Percentiles rank a stretch among this genome's conserved stretches.
These are phyloP conservation scores for Metroxylon sagu DNA, from an alignment of 176 grass and related monocot genomes.

Conservation along the genomic window DNA sequence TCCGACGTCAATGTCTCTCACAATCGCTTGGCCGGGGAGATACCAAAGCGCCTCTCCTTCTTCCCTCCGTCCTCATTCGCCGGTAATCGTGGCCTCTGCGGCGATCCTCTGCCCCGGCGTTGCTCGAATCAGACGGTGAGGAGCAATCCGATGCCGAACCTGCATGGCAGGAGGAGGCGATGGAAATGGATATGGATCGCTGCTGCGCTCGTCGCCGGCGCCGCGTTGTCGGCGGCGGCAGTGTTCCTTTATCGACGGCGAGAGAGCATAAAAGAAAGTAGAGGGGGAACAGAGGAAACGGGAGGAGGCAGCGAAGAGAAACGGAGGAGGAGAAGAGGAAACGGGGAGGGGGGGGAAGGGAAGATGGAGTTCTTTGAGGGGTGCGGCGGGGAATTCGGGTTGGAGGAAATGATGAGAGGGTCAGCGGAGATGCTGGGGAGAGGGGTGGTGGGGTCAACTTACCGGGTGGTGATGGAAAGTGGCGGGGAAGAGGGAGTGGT, in stretches of 20 bases:
- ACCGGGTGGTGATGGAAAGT: conserved; percentile 61
- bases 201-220: conserved; percentile 25
- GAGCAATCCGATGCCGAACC: neutral
- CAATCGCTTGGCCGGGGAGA: conserved; percentile 49
- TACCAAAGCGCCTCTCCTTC: conserved; percentile 34
- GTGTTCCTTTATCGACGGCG: conserved; percentile 9
- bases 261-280: conserved; percentile 13
- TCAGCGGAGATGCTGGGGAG: conserved; percentile 86
- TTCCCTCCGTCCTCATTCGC: conserved; percentile 57
- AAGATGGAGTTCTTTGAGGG: conserved; percentile 69
- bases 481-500: conserved; percentile 2
- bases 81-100: conserved; percentile 48
- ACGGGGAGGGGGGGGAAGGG: conserved; percentile 19
- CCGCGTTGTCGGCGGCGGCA: conserved; percentile 26
- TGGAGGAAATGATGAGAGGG: conserved; percentile 65
- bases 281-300: conserved; percentile 9
- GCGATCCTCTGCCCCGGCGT: conserved; percentile 23
- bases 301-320: conserved; percentile 5
- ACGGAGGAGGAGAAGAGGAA: conserved; percentile 24
- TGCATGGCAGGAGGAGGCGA: conserved; percentile 1
- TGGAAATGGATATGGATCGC: too few relatives aligned
- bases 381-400: conserved; percentile 42
- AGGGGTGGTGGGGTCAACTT: conserved; percentile 65
- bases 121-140: conserved; percentile 14
- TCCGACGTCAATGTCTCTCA: conserved; percentile 52